These are phyloP conservation scores for Penium margaritaceum DNA, from an alignment of 139 green algal genomes.

Conservation along the genomic window DNA sequence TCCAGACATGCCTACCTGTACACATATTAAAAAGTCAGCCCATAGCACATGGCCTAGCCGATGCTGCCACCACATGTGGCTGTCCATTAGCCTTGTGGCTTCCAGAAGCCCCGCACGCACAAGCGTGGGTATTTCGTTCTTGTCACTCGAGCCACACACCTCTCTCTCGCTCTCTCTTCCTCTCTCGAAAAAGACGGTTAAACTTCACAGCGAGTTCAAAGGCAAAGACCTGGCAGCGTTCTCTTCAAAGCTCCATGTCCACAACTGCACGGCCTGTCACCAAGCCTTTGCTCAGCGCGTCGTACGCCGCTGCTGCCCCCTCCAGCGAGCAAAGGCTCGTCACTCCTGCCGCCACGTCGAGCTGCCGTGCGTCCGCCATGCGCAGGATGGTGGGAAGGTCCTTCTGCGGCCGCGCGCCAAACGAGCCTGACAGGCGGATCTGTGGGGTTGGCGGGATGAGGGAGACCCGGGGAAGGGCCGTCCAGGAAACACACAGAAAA, in stretches of 20 bases:
- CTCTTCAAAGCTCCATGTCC: slow-evolving; percentile 34
- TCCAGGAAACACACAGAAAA: not conserved
- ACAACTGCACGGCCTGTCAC: slow-evolving; percentile 36
- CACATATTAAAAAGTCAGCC: no score
- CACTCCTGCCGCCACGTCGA: slow-evolving; percentile 30
- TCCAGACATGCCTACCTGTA: no score
- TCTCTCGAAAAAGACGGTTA: no score
- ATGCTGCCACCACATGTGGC: no score
- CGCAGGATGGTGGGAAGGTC: slow-evolving; percentile 26
- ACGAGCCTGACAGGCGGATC: slow-evolving; percentile 38
- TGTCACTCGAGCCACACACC: no score
- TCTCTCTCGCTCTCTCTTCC: no score
- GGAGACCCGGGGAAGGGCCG: not conserved
- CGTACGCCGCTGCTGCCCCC: slow-evolving; percentile 8
- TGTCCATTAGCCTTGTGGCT: no score
- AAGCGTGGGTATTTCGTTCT: no score
- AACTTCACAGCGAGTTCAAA: no score
- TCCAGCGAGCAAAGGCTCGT: slow-evolving; percentile 6
- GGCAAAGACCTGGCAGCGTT: no score
- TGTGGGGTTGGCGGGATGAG: not conserved
- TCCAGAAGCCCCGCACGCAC: no score
- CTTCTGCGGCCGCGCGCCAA: slow-evolving; percentile 15
- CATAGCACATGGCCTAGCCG: no score
- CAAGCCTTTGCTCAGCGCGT: not conserved
- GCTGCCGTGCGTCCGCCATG: slow-evolving; percentile 3